Base-by-base conservation (phyloP, 257 asterid species). In the Nyctanthes arbortristis region DNA sequence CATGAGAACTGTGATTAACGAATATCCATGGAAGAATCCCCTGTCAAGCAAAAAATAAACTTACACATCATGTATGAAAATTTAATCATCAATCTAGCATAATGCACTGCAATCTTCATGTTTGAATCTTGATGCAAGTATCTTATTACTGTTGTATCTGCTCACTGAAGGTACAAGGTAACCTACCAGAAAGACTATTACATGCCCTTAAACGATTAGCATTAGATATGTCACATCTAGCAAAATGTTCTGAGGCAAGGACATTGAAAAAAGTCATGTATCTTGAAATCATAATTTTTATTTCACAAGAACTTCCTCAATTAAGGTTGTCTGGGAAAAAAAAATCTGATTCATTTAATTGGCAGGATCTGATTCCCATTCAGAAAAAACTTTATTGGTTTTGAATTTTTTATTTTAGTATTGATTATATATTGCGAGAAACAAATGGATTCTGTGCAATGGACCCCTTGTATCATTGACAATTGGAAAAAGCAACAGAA, bases 21-120 rank as follows among this genome's bases (percentile, higher is more conserved):
- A 75, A 80, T 83, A 83, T 34, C 88, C 88, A 72, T 83, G 85
- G 67, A 83, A 83, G 71, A 83, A 83, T 12, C 88, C 88, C 73
- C 88, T 83, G 80, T 63, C 60, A 18, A 52, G 59, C n/a, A 52
- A 52, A 52, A 22, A 14, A 52, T 29, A 22, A 52, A 52, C 59
- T 52, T 52, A 52, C 5, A 52, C 24, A 52, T 20, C 14, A 52
- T 52, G 59, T 22, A 49, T 6, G 22, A 49, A 36, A 49, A 49
- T 18, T 7, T 27, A 49, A 49, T 18, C 58, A 49, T 49, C 29
- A 49, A 49, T 18, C 58, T 49, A 49, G 29, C 58, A 49, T 49
- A 49, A 20, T 2, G 22, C 7, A 22, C 11, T 49, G 29, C 22
- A 49, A 49, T 8, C 27, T 49, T 49, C 28, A 49, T 22, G 28